These are phyloP conservation scores for Plasmodiophora brassicae DNA, from an alignment of 208 protist genomes.

Conservation along the genomic window DNA sequence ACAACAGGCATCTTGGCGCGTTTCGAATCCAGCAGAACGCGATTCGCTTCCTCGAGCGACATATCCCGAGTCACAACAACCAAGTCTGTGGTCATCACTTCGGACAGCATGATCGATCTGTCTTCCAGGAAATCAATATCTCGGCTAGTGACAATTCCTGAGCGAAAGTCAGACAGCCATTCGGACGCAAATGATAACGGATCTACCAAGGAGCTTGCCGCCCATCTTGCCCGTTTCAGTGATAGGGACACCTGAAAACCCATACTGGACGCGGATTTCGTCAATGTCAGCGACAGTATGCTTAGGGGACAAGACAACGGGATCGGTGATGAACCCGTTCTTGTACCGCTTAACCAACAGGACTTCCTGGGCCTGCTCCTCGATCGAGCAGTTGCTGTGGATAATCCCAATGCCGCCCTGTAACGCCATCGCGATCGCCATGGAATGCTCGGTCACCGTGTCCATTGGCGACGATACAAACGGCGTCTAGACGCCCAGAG, in stretches of 20 bases:
- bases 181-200: background rate
- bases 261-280: slow-evolving; percentile 61
- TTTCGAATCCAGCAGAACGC: slow-evolving; percentile 50
- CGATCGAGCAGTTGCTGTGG: slow-evolving; percentile 60
- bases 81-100: slow-evolving; percentile 60
- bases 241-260: slow-evolving; percentile 91
- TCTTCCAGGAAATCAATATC: slow-evolving; percentile 93
- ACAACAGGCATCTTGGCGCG: slow-evolving; percentile 92
- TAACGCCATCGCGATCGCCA: slow-evolving; percentile 57
- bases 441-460: slow-evolving; percentile 55
- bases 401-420: slow-evolving; percentile 62
- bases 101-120: slow-evolving; percentile 59
- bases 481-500: slow-evolving; percentile 43
- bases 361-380: slow-evolving; percentile 47
- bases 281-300: slow-evolving; percentile 67
- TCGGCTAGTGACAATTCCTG: slow-evolving; percentile 84
- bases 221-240: slow-evolving; percentile 83
- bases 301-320: slow-evolving; percentile 75
- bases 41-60: slow-evolving; percentile 79
- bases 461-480: slow-evolving; percentile 61
- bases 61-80: slow-evolving; percentile 63
- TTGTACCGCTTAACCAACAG: slow-evolving; percentile 77
- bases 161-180: background rate
- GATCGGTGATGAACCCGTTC: slow-evolving; percentile 92
- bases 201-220: slow-evolving; percentile 80